Evolutionary conservation across 1,139 yeast genomes (phyloP).

Genomic region (Waltiozyma sp.): DNA sequence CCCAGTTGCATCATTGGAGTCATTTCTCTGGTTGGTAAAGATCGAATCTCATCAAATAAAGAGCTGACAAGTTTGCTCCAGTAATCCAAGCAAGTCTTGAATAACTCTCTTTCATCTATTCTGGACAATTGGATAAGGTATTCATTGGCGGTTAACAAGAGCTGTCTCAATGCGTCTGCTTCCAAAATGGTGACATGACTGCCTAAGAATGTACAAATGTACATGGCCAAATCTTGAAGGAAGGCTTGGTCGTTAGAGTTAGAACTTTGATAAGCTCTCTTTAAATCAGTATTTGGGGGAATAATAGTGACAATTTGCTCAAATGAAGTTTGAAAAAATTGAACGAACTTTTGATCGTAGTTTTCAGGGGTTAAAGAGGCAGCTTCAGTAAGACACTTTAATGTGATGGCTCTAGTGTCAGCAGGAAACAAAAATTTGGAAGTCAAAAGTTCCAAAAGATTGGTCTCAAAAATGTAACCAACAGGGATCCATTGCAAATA

Average conservation of each 20-base stretch:
- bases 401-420: conserved; percentile 72
- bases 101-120: conserved; percentile 91
- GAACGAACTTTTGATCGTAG: conserved; percentile 58
- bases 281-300: conserved; percentile 68
- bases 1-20: conserved; percentile 69
- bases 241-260: conserved; percentile 83
- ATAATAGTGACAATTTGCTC: conserved; percentile 60
- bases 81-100: conserved; percentile 89
- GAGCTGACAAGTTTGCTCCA: conserved; percentile 81
- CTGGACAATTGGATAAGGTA: conserved; percentile 78
- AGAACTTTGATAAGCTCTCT: conserved; percentile 63
- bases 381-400: conserved; percentile 89
- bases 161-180: conserved; percentile 44
- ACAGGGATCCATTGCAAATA: conserved; percentile 93
- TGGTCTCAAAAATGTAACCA: conserved; percentile 82
- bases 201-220: conserved; percentile 71
- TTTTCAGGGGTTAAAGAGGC: conserved; percentile 52
- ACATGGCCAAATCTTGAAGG: conserved; percentile 91
- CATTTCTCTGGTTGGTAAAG: conserved; percentile 58
- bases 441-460: conserved; percentile 60
- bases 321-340: conserved; percentile 65
- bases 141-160: conserved; percentile 61
- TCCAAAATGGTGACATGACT: conserved; percentile 74
- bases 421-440: conserved; percentile 67
- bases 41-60: conserved; percentile 77